Conservation (phyloP, 371 early-diverging fungal species). For the Rhizomucor pusillus region DNA sequence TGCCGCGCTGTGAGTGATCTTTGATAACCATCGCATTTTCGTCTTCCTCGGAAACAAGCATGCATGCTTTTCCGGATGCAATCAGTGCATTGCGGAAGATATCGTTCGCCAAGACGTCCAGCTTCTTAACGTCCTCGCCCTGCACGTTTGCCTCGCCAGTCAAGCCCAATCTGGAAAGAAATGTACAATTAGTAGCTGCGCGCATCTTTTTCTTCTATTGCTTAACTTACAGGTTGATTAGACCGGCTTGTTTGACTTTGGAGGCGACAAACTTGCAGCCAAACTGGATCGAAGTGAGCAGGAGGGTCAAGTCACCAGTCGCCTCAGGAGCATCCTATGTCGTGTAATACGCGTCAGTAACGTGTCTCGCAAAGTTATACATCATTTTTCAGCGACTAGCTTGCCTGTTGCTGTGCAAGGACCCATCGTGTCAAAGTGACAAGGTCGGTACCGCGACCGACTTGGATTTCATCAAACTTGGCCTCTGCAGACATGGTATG, state of each 20-base stretch:
- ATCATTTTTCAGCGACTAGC: not conserved
- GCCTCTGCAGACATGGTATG: constrained; percentile 1
- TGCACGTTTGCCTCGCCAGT: constrained; percentile 88
- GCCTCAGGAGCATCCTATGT: constrained; percentile 71
- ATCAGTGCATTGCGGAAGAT: constrained; percentile 95
- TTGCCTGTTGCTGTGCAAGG: constrained; percentile 82
- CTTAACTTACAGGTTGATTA: constrained; percentile 84
- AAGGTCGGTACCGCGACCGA: constrained; percentile 76
- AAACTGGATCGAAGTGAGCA: constrained; percentile 88
- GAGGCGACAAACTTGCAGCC: constrained; percentile 98
- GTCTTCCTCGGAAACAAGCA: constrained; percentile 95
- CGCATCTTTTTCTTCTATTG: not conserved
- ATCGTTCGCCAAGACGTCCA: constrained; percentile 95
- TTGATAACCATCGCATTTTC: constrained; percentile 90
- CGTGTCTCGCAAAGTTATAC: not conserved
- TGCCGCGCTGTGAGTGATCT: constrained; percentile 69
- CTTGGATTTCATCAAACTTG: constrained; percentile 44
- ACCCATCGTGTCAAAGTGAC: constrained; percentile 94
- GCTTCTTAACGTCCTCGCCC: constrained; percentile 95
- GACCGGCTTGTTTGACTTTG: constrained; percentile 94
- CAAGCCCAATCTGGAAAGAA: constrained; percentile 70
- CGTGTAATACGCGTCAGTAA: not conserved
- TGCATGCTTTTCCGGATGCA: constrained; percentile 87
- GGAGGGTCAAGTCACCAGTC: constrained; percentile 91
- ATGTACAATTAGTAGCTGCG: not conserved